Conservation (phyloP, 352 stramenopile species). For the Phytophthora ohioensis region DNA sequence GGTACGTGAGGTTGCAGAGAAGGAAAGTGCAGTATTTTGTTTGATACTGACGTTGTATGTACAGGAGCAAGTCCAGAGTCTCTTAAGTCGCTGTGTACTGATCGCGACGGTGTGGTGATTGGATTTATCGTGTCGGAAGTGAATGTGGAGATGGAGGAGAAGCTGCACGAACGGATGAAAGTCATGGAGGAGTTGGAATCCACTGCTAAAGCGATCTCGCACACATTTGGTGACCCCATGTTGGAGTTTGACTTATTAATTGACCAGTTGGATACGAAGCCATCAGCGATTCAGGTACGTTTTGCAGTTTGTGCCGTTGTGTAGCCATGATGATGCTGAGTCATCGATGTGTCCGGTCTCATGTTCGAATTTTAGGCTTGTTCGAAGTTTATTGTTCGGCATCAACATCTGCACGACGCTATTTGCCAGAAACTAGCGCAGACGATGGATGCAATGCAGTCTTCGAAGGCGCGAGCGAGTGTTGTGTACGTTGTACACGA, state of each 20-base stretch:
- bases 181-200: slow-evolving; percentile 84
- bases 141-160: slow-evolving; percentile 86
- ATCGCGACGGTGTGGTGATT: slow-evolving; percentile 86
- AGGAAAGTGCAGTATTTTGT: background rate
- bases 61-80: slow-evolving; percentile 79
- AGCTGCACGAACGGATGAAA: slow-evolving; percentile 76
- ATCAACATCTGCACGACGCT: slow-evolving; percentile 72
- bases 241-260: slow-evolving; percentile 88
- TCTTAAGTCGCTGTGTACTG: slow-evolving; percentile 87
- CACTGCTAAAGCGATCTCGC: slow-evolving; percentile 78
- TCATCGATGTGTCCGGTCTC: slow-evolving; percentile 8
- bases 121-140: slow-evolving; percentile 90
- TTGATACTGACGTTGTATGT: slow-evolving; percentile 5
- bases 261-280: slow-evolving; percentile 87
- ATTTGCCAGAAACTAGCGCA: slow-evolving; percentile 77
- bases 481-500: slow-evolving; percentile 89
- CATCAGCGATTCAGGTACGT: slow-evolving; percentile 84
- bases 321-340: background rate
- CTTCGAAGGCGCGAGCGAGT: slow-evolving; percentile 74
- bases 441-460: slow-evolving; percentile 69
- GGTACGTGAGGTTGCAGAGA: slow-evolving; percentile 44
- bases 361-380: slow-evolving; percentile 57
- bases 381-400: slow-evolving; percentile 86
- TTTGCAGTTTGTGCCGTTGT: slow-evolving; percentile 9
- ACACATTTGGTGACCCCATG: slow-evolving; percentile 85